Evolutionary conservation across 768 basidiomycete species (phyloP).

Genomic region (Cubamyces sp.): DNA sequence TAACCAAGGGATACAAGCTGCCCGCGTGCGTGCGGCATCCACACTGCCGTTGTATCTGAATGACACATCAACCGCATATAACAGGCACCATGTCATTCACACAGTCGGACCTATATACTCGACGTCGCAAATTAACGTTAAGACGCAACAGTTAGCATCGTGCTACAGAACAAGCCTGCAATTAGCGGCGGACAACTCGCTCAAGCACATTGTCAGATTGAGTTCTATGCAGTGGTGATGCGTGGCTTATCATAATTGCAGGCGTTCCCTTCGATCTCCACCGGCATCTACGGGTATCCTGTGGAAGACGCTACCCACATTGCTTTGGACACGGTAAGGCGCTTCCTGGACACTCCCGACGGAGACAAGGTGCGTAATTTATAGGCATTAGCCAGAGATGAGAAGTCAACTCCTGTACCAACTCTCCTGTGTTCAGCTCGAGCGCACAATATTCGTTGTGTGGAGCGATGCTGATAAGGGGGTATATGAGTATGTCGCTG

Average conservation of each 20-base stretch:
- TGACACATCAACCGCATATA: background rate
- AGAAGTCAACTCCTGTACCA: background rate
- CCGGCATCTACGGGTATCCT: slow-evolving; percentile 80
- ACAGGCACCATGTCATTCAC: slow-evolving; percentile 75
- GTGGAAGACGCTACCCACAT: slow-evolving; percentile 72
- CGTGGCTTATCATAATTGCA: slow-evolving; percentile 32
- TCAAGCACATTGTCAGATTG: slow-evolving; percentile 63
- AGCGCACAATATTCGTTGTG: slow-evolving; percentile 75
- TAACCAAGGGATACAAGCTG: slow-evolving; percentile 75
- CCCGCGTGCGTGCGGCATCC: slow-evolving; percentile 62
- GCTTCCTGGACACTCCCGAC: slow-evolving; percentile 56
- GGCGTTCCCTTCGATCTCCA: slow-evolving; percentile 85
- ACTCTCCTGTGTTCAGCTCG: slow-evolving; percentile 41
- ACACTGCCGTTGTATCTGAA: background rate
- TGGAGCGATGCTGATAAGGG: slow-evolving; percentile 66
- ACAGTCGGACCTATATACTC: slow-evolving; percentile 80
- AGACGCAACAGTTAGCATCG: slow-evolving; percentile 60
- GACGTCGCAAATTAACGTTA: slow-evolving; percentile 41
- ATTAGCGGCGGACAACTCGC: slow-evolving; percentile 59
- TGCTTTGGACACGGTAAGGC: slow-evolving; percentile 61
- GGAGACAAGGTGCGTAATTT: slow-evolving; percentile 42
- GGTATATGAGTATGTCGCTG: slow-evolving; percentile 62
- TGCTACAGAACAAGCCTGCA: slow-evolving; percentile 71
- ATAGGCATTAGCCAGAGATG: background rate
- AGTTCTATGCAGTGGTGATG: too few species aligned